Conservation (phyloP, 495 filamentous ascomycete genomes). For the Penicillium steckii region DNA sequence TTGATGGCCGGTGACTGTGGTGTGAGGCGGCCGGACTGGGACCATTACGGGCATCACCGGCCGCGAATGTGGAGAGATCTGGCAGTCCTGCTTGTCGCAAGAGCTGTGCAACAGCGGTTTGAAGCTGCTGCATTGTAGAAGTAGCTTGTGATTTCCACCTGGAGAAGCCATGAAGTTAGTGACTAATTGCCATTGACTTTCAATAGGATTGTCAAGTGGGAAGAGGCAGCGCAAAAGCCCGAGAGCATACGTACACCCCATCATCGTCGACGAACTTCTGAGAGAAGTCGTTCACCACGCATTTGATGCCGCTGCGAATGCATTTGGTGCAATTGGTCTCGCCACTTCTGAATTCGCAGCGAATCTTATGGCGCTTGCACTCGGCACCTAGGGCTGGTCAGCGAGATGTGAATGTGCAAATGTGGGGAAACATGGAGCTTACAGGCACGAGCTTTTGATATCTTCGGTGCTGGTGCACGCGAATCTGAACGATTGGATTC, state of each 20-base stretch:
- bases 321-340: slow-evolving; percentile 47
- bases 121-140: slow-evolving; percentile 41
- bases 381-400: slow-evolving; percentile 35
- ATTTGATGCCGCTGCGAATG: slow-evolving; percentile 46
- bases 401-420: background rate
- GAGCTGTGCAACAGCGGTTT: slow-evolving; percentile 45
- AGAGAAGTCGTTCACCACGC: slow-evolving; percentile 49
- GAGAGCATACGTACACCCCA: slow-evolving; percentile 33
- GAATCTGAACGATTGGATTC: slow-evolving; percentile 21
- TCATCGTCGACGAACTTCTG: slow-evolving; percentile 51
- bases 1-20: slow-evolving; percentile 24
- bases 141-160: slow-evolving; percentile 49
- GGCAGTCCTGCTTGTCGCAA: slow-evolving; percentile 39
- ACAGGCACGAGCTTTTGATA: slow-evolving; percentile 51
- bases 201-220: background rate
- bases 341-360: slow-evolving; percentile 44
- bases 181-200: background rate
- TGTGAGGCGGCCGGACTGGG: slow-evolving; percentile 35
- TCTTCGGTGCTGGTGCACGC: slow-evolving; percentile 29
- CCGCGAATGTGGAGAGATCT: slow-evolving; percentile 39
- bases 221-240: background rate
- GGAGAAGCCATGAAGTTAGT: background rate
- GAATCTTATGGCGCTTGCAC: slow-evolving; percentile 50
- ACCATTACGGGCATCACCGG: slow-evolving; percentile 29
- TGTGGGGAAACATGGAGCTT: slow-evolving; percentile 23